Base-by-base conservation (phyloP, 2,329 filamentous ascomycete genomes). In the Stagonosporopsis cucurbitacearum region DNA sequence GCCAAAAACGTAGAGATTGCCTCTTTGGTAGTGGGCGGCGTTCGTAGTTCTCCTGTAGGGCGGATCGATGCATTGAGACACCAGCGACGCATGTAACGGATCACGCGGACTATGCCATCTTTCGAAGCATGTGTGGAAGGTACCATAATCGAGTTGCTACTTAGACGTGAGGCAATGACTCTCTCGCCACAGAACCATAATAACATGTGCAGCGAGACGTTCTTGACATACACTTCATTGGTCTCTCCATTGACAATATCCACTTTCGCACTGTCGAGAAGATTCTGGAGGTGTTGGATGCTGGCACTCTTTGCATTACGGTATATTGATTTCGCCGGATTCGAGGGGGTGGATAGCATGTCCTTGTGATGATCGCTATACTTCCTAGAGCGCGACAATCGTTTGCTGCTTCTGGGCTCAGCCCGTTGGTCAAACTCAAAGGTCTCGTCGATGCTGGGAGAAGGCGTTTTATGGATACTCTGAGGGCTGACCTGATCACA, bases 51-150 rank as follows among this genome's bases (percentile, higher is more conserved):
- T 6, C 47, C 43, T 2, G 30, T 44, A 2, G 33, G 30, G 9
- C 30, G 26, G 15, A 35, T 39, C 0, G 30, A 22, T 12, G 23
- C 5, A 2, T 36, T 36, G n/a, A 17, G 36, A 25, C 57, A 56
- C 33, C 47, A 55, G 22, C 48, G 47, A 11, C 41, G 44, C 52
- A 59, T 59, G 26, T 51, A 59, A 15, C 52, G 30, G 9, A 59
- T 30, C 11, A 56, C 48, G 5, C 48, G 35, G 5, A 41, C 17
- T 9, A 55, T 28, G 2, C 47, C 57, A 6, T 30, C 23, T 23
- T 32, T 41, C 2, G 40, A 41, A 9, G 43, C 43, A 12, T 35
- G 19, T 7, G 39, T n/a, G 2, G 47, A n/a, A 25, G 39, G 37
- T 6, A 43, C 39, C 2, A n/a, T 7, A 8, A 50, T 26, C 1